A percentile compares a stretch with the other conserved stretches of the same genome.
phyloP scores from a whole-genome alignment of 768 basidiomycete genomes.

The Boletus eberwhitei region DNA sequence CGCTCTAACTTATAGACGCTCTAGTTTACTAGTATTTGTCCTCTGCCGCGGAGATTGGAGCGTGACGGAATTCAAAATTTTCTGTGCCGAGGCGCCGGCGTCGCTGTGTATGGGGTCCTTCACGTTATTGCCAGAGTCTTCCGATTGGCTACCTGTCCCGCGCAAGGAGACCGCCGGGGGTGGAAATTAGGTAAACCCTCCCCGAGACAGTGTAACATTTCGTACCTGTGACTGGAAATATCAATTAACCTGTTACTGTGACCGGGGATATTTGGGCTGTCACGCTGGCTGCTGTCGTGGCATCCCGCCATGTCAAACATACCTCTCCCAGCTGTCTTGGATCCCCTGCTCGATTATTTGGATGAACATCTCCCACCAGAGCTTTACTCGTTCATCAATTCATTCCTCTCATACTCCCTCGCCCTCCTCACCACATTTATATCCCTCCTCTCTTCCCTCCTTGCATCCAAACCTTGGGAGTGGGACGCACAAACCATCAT shows the following conservation, averaged over 20 bases:
- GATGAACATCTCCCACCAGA: conserved; percentile 53
- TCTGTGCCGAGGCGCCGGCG: conserved; percentile 17
- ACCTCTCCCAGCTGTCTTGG: conserved; percentile 47
- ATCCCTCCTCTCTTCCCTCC: conserved; percentile 45
- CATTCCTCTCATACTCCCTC: conserved; percentile 50
- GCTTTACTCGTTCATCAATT: conserved; percentile 49
- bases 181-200: conserved; percentile 8
- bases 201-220: conserved; percentile 8
- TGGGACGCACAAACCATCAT: conserved; percentile 69
- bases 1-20: conserved; percentile 32
- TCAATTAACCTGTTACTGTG: conserved; percentile 11
- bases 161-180: conserved; percentile 1
- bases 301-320: conserved; percentile 29
- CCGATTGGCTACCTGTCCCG: conserved; percentile 27
- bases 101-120: background rate
- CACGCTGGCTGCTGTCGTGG: conserved; percentile 23
- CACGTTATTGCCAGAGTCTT: conserved; percentile 13
- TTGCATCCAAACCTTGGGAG: conserved; percentile 49
- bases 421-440: conserved; percentile 48
- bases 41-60: conserved; percentile 22
- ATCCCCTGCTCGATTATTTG: conserved; percentile 53
- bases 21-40: conserved; percentile 28
- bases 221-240: conserved; percentile 15
- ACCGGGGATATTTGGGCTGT: conserved; percentile 10
- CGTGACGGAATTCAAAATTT: conserved; percentile 15